Evolutionary conservation across 345 rosid genomes (phyloP).

Genomic region (Moricandia moricandioides): DNA sequence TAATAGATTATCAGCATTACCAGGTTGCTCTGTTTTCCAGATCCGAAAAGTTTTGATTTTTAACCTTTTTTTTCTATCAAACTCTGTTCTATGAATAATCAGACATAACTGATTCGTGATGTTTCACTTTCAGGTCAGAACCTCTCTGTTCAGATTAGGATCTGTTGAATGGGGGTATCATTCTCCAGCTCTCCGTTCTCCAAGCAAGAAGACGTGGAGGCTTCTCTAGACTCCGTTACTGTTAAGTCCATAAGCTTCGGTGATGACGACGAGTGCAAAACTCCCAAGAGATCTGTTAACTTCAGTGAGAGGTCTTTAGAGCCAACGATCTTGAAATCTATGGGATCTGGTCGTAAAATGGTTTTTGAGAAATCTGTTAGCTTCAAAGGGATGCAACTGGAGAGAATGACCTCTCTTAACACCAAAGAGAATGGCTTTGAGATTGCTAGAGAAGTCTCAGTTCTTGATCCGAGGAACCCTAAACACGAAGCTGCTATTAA

Average conservation of each 20-base stretch:
- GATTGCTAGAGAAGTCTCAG: slow-evolving; percentile 31
- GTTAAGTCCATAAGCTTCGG: slow-evolving; percentile 85
- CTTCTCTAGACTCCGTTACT: slow-evolving; percentile 57
- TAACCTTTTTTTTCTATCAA: neutral
- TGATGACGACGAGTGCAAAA: slow-evolving; percentile 48
- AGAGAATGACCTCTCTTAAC: slow-evolving; percentile 46
- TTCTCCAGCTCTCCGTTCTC: slow-evolving; percentile 65
- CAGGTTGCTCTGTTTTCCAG: slow-evolving; percentile 29
- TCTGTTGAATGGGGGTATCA: slow-evolving; percentile 62
- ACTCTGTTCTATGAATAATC: neutral
- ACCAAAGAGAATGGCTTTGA: slow-evolving; percentile 22
- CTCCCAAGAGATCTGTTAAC: slow-evolving; percentile 65
- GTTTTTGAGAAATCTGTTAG: slow-evolving; percentile 73
- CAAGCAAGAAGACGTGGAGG: slow-evolving; percentile 54
- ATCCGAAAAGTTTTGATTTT: slow-evolving; percentile 33
- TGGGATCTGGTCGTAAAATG: slow-evolving; percentile 80
- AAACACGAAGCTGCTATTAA: slow-evolving; percentile 79
- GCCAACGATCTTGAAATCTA: slow-evolving; percentile 58
- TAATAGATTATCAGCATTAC: too few species aligned
- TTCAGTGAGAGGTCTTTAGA: slow-evolving; percentile 52
- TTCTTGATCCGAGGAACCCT: slow-evolving; percentile 55
- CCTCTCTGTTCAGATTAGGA: slow-evolving; percentile 6
- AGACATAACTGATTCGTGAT: slow-evolving; percentile 36
- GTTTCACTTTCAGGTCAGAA: slow-evolving; percentile 26
- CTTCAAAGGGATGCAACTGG: slow-evolving; percentile 58